These are phyloP conservation scores for Diaporthe citrichinensis DNA, from an alignment of 2,329 filamentous ascomycete genomes.

Conservation along the genomic window DNA sequence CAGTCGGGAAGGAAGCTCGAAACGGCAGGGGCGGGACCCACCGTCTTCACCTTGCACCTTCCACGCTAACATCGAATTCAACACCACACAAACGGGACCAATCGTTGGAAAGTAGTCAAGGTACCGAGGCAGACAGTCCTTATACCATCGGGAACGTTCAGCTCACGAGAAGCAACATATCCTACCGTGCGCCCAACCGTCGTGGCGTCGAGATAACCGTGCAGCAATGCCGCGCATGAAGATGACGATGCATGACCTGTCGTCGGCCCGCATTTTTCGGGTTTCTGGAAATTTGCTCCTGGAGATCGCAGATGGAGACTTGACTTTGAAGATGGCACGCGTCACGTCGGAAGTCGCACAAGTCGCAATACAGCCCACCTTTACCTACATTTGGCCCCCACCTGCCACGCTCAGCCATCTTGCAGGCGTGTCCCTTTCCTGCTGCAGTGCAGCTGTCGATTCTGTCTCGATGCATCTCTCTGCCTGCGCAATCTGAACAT, in stretches of 20 bases:
- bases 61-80: not conserved
- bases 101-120: not conserved
- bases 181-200: not conserved
- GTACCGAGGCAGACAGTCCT: not conserved
- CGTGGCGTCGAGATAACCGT: not conserved
- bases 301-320: not conserved
- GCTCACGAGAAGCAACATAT: too few species aligned
- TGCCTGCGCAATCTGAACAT: too few species aligned
- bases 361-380: not conserved
- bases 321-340: slow-evolving; percentile 19
- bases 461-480: too few species aligned
- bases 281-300: slow-evolving; percentile 19
- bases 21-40: not conserved
- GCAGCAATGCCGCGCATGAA: slow-evolving; percentile 10
- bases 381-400: not conserved
- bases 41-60: not conserved
- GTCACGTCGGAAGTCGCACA: slow-evolving; percentile 27
- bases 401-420: slow-evolving; percentile 4
- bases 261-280: slow-evolving; percentile 20
- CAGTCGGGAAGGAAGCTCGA: slow-evolving; percentile 22
- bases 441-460: too few species aligned
- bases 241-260: slow-evolving; percentile 22
- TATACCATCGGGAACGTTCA: too few species aligned
- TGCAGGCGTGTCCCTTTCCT: not conserved
- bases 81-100: not conserved